Conservation (phyloP, 192 early-diverging fungal species). For the Phycomyces blakesleeanus region DNA sequence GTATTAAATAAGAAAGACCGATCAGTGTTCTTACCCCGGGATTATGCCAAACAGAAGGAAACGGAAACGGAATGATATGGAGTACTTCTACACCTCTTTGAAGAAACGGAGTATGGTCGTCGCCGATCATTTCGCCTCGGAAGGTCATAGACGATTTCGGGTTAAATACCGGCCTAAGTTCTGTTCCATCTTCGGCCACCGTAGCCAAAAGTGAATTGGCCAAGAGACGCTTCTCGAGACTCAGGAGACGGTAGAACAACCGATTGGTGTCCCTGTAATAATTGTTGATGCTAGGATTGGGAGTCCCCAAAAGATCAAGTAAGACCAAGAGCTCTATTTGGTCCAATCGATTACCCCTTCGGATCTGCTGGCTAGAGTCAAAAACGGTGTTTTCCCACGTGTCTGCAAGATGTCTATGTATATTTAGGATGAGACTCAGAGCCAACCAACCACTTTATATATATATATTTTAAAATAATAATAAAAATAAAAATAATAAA, state of each 20-base stretch:
- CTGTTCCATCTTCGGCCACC: conserved; percentile 18
- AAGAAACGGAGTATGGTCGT: conserved; percentile 90
- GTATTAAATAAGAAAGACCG: too few species aligned
- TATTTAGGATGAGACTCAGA: neutral
- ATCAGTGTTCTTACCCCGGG: conserved; percentile 39
- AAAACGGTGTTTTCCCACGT: conserved; percentile 62
- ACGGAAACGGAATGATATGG: conserved; percentile 83
- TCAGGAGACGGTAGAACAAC: conserved; percentile 64
- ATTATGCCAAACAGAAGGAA: conserved; percentile 88
- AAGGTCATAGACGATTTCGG: conserved; percentile 20
- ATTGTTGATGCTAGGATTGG: conserved; percentile 50
- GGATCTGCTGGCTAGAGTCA: conserved; percentile 11
- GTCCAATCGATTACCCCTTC: conserved; percentile 41
- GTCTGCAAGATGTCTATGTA: conserved; percentile 68
- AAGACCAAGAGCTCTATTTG: conserved; percentile 84
- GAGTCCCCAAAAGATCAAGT: conserved; percentile 81
- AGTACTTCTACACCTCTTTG: conserved; percentile 75
- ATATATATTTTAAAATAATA: conserved; percentile 5
- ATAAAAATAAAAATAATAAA: neutral
- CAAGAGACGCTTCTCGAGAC: conserved; percentile 66
- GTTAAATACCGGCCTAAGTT: conserved; percentile 27
- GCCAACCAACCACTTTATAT: neutral
- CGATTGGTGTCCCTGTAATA: conserved; percentile 62
- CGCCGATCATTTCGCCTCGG: conserved; percentile 50
- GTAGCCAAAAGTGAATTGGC: conserved; percentile 10